Evolutionary conservation across 176 grass and related monocot species (phyloP), one percentile per base, ranked within the genome.

Genomic region (Cenchrus purpureus): DNA sequence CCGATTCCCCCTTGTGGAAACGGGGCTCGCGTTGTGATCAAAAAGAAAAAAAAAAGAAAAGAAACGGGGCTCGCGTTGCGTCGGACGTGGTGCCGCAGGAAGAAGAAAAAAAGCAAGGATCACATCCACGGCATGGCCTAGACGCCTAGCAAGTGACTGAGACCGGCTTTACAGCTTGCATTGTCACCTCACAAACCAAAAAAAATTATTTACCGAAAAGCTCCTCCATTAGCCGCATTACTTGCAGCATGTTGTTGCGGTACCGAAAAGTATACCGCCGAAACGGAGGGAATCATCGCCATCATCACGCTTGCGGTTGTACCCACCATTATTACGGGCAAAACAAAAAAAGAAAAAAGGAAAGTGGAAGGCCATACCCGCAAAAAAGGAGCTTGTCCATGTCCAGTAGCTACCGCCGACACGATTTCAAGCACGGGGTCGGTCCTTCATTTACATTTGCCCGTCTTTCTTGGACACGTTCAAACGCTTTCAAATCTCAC

Each of bases 391-490:
- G 1, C 69, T 3, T 72, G 69, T 72, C 31, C 31, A 32, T 32
- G 31, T 32, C 69, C n/a, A 29, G 7, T 51, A 72, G 69, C 37
- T 40, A 40, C 37, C 69, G 69, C 45, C n/a, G 69, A 72, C 69
- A 72, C 69, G 69, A 72, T 50, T 72, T 72, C n/a, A 72, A 51
- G 69, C 69, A 50, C 50, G 69, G 45, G 69, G 69, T 50, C 45
- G 69, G 69, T 28, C 69, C 12, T 51, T 72, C 0, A 7, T 49
- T 49, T 49, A 71, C 49, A 42, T 19, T 68, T 43, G 32, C 34
- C 15, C 34, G 42, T 68, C 13, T 68, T 68, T 40, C 34, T 42
- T 68, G 34, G 15, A 73, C 22, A 53, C 71, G 49, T 29, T 32
- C 7, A 74, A 74, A 74, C 1, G n/a, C 22, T 17, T 53, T 53